These are phyloP conservation scores for Beauveria scarabaeidicola DNA, from an alignment of 2,329 filamentous ascomycete species.

Conservation along the genomic window DNA sequence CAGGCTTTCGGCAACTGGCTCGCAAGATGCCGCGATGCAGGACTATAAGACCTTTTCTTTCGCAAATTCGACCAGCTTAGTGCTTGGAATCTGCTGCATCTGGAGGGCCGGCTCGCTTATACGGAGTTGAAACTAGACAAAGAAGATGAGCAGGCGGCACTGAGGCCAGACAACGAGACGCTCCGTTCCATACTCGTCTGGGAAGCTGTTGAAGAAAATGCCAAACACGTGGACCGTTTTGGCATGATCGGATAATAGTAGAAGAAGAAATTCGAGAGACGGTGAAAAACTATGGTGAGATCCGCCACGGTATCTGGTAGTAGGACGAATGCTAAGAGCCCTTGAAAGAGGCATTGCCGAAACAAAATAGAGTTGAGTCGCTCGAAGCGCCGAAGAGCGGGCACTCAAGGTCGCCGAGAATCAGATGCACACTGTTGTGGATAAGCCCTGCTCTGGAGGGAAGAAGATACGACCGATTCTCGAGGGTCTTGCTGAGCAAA, in stretches of 20 bases:
- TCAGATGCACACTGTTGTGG: not conserved
- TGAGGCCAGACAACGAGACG: slow-evolving; percentile 7
- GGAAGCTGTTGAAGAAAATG: slow-evolving; percentile 9
- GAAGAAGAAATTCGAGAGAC: not conserved
- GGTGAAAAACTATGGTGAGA: not conserved
- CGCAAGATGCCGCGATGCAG: not conserved
- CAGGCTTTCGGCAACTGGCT: not conserved
- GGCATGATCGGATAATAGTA: not conserved
- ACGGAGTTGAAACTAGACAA: not conserved
- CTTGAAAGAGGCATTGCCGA: not conserved
- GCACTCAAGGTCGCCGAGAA: not conserved
- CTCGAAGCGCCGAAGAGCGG: not conserved
- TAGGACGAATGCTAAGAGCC: not conserved
- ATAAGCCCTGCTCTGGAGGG: not conserved
- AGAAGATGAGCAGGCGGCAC: not conserved
- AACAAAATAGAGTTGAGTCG: not conserved
- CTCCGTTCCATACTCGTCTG: not conserved
- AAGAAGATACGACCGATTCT: not conserved
- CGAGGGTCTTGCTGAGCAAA: not conserved
- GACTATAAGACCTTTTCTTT: slow-evolving; percentile 11
- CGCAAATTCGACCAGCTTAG: slow-evolving; percentile 8
- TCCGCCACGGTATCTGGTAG: not conserved
- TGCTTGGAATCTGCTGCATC: slow-evolving; percentile 6
- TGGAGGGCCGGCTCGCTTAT: not conserved
- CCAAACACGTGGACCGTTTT: not conserved